These are phyloP conservation scores for Eimeria necatrix DNA, from an alignment of 169 alveolate genomes.

Conservation along the genomic window DNA sequence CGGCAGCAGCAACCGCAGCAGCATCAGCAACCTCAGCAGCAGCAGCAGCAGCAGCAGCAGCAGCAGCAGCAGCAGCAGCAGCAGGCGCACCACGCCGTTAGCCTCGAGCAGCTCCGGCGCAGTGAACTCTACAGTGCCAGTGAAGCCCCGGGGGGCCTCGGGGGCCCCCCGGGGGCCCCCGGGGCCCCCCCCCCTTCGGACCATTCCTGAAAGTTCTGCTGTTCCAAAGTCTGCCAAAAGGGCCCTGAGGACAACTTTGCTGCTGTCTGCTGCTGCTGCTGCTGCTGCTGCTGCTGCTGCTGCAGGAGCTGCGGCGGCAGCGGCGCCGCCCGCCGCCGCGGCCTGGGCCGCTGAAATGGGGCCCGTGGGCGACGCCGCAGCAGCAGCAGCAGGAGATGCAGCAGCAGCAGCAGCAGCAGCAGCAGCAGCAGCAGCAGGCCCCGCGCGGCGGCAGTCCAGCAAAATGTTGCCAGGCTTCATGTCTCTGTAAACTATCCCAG, in stretches of 20 bases:
- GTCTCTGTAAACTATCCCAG: conserved; percentile 86
- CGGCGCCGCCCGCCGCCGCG: background rate
- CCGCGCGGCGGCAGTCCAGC: conserved; percentile 70
- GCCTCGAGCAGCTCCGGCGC: conserved; percentile 90
- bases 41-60: background rate
- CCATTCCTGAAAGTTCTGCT: conserved; percentile 83
- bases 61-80: background rate
- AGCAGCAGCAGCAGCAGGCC: background rate
- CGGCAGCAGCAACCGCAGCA: background rate
- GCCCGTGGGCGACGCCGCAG: background rate
- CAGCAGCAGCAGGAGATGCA: background rate
- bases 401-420: background rate
- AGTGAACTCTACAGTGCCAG: conserved; percentile 92
- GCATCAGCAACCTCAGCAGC: too few species aligned
- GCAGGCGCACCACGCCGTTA: conserved; percentile 54
- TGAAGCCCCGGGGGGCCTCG: conserved; percentile 82
- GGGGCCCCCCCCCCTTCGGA: conserved; percentile 10
- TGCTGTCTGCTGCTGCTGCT: background rate
- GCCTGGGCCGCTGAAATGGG: too few species aligned
- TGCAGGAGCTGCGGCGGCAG: background rate
- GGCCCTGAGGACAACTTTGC: conserved; percentile 82
- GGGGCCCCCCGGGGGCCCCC: conserved; percentile 66
- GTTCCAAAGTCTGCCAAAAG: conserved; percentile 91
- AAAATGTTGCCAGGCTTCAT: conserved; percentile 84
- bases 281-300: background rate